Base-by-base conservation (phyloP, 306 rosid species). In the Casuarina equisetifolia region DNA sequence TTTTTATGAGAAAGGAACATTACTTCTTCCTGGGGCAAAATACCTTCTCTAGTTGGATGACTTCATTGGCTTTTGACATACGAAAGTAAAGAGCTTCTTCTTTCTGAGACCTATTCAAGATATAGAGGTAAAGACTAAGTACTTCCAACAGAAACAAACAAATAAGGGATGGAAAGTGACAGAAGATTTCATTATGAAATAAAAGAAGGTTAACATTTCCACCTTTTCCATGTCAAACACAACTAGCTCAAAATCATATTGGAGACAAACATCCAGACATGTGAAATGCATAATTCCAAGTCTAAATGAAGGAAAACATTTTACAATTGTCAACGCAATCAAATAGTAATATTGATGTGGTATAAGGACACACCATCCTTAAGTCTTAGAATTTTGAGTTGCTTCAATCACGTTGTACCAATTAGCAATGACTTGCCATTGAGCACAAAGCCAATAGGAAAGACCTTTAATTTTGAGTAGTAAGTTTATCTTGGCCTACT, bases 81-180 rank as follows among this genome's bases (percentile, higher is more conserved):
- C 96, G 96, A 79, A 88, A 94, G 72, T 77, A 70, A 72, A 94
- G 91, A 77, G 94, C 98, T 83, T 90, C 98, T 82, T 94, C 97
- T 79, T 90, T 92, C 80, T 94, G 97, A 84, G 48, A 74, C 86
- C 97, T 94, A 88, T 73, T 77, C 59, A 17, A 70, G 46, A 58
- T 50, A 50, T 42, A 46, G 69, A 78, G 9, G 70, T 67, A 51
- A 64, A 44, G 7, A 50, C 80, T 59, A 66, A 73, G 72, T 6
- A 2, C 57, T 36, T 52, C 32, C 32, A 64, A 11, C 42, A 15
- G 20, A 46, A 54, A 12, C 15, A 52, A 51, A 62, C 59, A 6
- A 25, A 45, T 46, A 19, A 19, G 36, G 17, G n/a, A 45, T 12
- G 75, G 67, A 76, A 52, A 80, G 77, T 76, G 81, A 69, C 32